These are phyloP conservation scores for Thalassiosira hispida DNA, from an alignment of 352 stramenopile species.

Conservation along the genomic window DNA sequence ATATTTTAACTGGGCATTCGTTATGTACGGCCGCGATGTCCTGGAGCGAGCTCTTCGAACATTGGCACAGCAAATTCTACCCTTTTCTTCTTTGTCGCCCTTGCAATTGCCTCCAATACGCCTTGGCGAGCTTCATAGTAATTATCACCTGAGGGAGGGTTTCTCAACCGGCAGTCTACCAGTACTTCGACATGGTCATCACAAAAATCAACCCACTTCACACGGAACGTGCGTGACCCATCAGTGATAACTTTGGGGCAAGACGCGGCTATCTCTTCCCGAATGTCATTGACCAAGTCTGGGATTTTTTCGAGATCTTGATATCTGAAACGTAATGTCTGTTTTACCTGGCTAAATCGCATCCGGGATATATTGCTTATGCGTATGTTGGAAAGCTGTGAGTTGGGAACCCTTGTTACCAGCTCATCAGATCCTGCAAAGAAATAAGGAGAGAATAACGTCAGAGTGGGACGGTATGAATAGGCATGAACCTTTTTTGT, in stretches of 20 bases:
- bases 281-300: conserved; percentile 45
- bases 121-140: conserved; percentile 48
- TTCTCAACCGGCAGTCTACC: conserved; percentile 46
- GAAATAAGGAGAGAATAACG: background rate
- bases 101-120: conserved; percentile 56
- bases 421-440: conserved; percentile 51
- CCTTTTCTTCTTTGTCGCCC: conserved; percentile 33
- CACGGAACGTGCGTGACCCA: conserved; percentile 45
- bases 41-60: too few species aligned
- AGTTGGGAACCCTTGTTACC: conserved; percentile 58
- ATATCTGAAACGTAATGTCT: conserved; percentile 54
- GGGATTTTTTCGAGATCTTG: conserved; percentile 46
- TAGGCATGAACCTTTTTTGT: background rate
- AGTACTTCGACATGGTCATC: conserved; percentile 47
- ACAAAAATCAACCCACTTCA: conserved; percentile 39
- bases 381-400: conserved; percentile 50
- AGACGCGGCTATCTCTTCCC: conserved; percentile 45
- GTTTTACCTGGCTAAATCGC: conserved; percentile 59
- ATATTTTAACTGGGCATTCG: too few species aligned
- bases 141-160: conserved; percentile 26
- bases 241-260: conserved; percentile 58
- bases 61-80: too few species aligned
- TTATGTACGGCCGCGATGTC: too few species aligned
- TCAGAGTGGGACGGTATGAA: background rate
- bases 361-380: conserved; percentile 49